Conservation (phyloP, 148 eudicot species). For the Tetragonia tetragonoides region DNA sequence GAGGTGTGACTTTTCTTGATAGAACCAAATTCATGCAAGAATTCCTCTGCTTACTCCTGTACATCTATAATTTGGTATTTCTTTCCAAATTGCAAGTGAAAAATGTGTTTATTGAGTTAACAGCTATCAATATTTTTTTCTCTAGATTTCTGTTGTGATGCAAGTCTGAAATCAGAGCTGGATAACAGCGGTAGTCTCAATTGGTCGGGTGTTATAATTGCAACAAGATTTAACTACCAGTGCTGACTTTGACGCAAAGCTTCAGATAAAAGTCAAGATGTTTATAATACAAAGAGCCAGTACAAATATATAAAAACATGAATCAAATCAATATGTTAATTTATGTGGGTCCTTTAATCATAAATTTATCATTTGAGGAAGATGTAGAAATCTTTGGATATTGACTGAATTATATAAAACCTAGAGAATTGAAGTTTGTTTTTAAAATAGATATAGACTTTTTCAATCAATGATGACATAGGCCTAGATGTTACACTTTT, state of each 20-base stretch:
- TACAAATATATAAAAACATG: neutral
- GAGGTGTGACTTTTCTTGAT: too few species aligned
- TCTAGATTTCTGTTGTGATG: neutral
- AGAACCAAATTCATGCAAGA: too few species aligned
- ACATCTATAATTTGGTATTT: too few species aligned
- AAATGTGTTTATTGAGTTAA: neutral
- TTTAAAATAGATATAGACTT: neutral
- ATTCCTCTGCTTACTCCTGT: too few species aligned
- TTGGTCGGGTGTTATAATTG: conserved; percentile 9
- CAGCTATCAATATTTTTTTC: conserved; percentile 13
- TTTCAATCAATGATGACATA: conserved; percentile 11
- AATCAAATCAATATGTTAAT: conserved; percentile 14
- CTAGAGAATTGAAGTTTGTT: neutral
- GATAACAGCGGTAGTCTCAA: neutral
- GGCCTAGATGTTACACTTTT: conserved; percentile 17
- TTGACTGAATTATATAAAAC: conserved; percentile 26
- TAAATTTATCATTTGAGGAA: conserved; percentile 2
- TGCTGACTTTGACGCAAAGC: conserved; percentile 26
- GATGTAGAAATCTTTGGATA: conserved; percentile 30
- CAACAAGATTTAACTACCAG: conserved; percentile 24
- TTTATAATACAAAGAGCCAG: conserved; percentile 15
- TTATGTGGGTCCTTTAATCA: conserved; percentile 18
- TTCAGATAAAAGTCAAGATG: conserved; percentile 25
- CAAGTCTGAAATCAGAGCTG: neutral
- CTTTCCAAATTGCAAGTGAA: too few species aligned